Base-by-base conservation (phyloP, 257 asterid genomes). In the Rauvolfia tetraphylla region DNA sequence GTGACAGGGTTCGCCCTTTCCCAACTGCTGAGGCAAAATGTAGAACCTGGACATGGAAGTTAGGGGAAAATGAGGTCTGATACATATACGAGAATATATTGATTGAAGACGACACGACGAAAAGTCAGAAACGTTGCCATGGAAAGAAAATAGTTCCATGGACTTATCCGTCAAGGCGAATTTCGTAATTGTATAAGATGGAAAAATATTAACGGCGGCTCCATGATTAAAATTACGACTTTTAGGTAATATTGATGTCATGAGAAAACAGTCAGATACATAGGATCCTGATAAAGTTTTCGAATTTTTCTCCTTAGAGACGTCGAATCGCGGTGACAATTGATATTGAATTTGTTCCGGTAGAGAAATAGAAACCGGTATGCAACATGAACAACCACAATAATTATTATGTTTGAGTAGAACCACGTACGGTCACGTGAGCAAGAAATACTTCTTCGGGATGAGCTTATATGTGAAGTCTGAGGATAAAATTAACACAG, bases 161-260 rank as follows among this genome's bases (percentile, higher is more conserved):
- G 15, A 18, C 65, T 34, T 58, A 53, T 53, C 53, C 12, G 65
- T 51, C 48, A 8, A 7, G 51, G 31, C 22, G 22, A 72, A 72
- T 72, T 53, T 20, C 66, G 76, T 27, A 53, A 34, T 23, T n/a
- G n/a, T n/a, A n/a, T 11, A 53, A 7, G 76, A 36, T 53, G 46
- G 66, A 72, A 53, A 71, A 17, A 33, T 72, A 66, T 53, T n/a
- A n/a, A n/a, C n/a, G 76, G 66, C 76, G 49, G 76, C 76, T 51
- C 0, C 12, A 51, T 51, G 66, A 72, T 72, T 72, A 51, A 18
- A 51, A 53, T 20, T 22, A 0, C 17, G 66, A 53, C 76, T 53
- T n/a, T 53, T 20, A 53, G 29, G n/a, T 5, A 33, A 18, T 3
- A 9, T 66, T 34, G n/a, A 25, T 66, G 71, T 0, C 70, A 6